Conservation (phyloP, 2,329 filamentous ascomycete genomes). For the Aschersonia sp. region DNA sequence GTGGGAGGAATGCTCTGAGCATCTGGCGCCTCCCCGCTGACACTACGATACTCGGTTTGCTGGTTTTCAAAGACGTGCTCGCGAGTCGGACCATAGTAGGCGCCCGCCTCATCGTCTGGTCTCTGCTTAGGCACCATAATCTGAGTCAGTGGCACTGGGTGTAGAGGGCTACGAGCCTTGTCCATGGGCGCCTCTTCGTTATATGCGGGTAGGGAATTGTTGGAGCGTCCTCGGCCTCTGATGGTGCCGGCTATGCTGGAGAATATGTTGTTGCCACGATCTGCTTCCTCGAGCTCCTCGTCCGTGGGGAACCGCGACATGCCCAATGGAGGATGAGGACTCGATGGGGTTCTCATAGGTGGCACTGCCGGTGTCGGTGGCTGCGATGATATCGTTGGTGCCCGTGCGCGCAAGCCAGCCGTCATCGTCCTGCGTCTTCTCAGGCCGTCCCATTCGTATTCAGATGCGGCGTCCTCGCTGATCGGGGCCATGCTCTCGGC, state of each 20-base stretch:
- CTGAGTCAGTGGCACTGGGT: slow-evolving; percentile 47
- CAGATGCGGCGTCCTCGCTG: slow-evolving; percentile 54
- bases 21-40: slow-evolving; percentile 16
- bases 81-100: slow-evolving; percentile 21
- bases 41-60: slow-evolving; percentile 33
- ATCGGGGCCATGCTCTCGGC: slow-evolving; percentile 59
- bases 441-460: slow-evolving; percentile 82
- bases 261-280: slow-evolving; percentile 29
- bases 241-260: slow-evolving; percentile 44
- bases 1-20: slow-evolving; percentile 34
- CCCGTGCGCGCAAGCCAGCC: slow-evolving; percentile 14
- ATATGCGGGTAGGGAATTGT: slow-evolving; percentile 15
- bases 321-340: slow-evolving; percentile 39
- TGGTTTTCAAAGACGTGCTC: slow-evolving; percentile 30
- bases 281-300: slow-evolving; percentile 41
- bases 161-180: slow-evolving; percentile 38
- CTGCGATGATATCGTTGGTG: slow-evolving; percentile 10
- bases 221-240: slow-evolving; percentile 18
- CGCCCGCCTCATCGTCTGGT: slow-evolving; percentile 23
- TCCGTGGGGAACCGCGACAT: slow-evolving; percentile 69
- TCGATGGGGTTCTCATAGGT: slow-evolving; percentile 8
- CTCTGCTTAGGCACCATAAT: slow-evolving; percentile 37
- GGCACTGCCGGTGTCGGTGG: slow-evolving; percentile 12
- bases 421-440: slow-evolving; percentile 52
- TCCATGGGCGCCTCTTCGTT: slow-evolving; percentile 21